phyloP scores from a whole-genome alignment of 441 rosid genomes.

The Jatropha podagrica region DNA sequence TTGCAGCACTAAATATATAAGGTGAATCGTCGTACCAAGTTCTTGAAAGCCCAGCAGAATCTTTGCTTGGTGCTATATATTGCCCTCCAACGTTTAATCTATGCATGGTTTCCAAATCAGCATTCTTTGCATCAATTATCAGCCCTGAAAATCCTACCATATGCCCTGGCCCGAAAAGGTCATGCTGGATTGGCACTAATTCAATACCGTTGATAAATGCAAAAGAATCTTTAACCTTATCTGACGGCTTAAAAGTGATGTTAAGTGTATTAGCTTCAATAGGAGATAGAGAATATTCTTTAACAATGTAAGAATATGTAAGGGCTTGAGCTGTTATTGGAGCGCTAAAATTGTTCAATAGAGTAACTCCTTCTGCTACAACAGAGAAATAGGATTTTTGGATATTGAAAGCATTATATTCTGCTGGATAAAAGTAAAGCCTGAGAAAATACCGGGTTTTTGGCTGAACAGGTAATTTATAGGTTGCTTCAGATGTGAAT shows the following conservation, averaged over 20 bases:
- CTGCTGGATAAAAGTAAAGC: conserved; percentile 57
- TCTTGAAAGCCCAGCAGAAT: conserved; percentile 49
- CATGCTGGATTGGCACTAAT: conserved; percentile 42
- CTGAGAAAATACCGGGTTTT: conserved; percentile 41
- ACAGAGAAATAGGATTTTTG: conserved; percentile 54
- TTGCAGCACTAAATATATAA: conserved; percentile 41
- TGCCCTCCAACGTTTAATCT: conserved; percentile 67
- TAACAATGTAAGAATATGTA: conserved; percentile 53
- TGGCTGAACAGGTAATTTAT: conserved; percentile 39
- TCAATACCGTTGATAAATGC: conserved; percentile 78
- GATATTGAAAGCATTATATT: conserved; percentile 40
- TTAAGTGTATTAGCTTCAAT: conserved; percentile 28
- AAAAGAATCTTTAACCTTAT: conserved; percentile 35
- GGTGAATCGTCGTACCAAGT: conserved; percentile 64
- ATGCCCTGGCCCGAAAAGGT: conserved; percentile 40
- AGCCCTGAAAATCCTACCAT: conserved; percentile 48
- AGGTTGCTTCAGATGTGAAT: conserved; percentile 45
- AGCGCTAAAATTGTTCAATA: conserved; percentile 64
- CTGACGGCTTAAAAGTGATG: conserved; percentile 48
- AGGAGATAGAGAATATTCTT: conserved; percentile 53
- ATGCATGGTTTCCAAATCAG: conserved; percentile 50
- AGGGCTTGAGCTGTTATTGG: conserved; percentile 55
- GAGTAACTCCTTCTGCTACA: conserved; percentile 38
- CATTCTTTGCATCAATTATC: conserved; percentile 25
- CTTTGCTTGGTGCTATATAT: conserved; percentile 43